Evolutionary conservation across 1,139 yeast species (phyloP).

Genomic region (Candida sp.): DNA sequence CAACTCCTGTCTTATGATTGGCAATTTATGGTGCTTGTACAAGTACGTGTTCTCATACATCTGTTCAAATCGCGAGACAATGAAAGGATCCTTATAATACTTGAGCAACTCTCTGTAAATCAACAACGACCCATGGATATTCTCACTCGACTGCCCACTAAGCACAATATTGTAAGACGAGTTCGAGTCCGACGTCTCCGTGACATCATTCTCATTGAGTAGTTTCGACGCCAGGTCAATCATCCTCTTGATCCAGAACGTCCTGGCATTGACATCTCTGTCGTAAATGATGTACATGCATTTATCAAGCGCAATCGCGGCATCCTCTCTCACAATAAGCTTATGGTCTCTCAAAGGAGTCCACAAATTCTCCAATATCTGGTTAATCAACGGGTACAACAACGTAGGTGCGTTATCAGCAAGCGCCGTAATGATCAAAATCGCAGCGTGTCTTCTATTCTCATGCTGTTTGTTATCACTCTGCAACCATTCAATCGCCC

Average conservation of each 20-base stretch:
- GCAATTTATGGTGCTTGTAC: conserved; percentile 78
- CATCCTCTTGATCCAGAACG: conserved; percentile 74
- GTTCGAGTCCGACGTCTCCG: conserved; percentile 7
- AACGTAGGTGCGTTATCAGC: conserved; percentile 91
- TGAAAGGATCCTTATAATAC: conserved; percentile 61
- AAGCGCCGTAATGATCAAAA: conserved; percentile 79
- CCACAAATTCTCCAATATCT: conserved; percentile 86
- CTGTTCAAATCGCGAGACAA: conserved; percentile 62
- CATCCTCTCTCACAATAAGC: conserved; percentile 75
- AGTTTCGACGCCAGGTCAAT: conserved; percentile 60
- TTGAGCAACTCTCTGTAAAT: conserved; percentile 84
- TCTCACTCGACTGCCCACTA: conserved; percentile 54
- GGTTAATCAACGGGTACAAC: conserved; percentile 76
- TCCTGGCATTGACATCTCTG: conserved; percentile 73
- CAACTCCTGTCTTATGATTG: conserved; percentile 81
- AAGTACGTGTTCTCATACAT: conserved; percentile 78
- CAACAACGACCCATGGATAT: conserved; percentile 83
- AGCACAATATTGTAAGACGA: conserved; percentile 27
- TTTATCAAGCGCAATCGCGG: conserved; percentile 80
- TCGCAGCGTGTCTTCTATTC: conserved; percentile 88
- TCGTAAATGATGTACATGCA: conserved; percentile 81
- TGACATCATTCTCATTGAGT: conserved; percentile 28
- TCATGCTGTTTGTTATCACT: conserved; percentile 78
- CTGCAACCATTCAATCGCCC: conserved; percentile 91
- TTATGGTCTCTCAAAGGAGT: conserved; percentile 83